A percentile compares a stretch with the other conserved stretches of the same genome.
phyloP scores from a whole-genome alignment of 2,329 filamentous ascomycete species.

The Fusarium buxicola region DNA sequence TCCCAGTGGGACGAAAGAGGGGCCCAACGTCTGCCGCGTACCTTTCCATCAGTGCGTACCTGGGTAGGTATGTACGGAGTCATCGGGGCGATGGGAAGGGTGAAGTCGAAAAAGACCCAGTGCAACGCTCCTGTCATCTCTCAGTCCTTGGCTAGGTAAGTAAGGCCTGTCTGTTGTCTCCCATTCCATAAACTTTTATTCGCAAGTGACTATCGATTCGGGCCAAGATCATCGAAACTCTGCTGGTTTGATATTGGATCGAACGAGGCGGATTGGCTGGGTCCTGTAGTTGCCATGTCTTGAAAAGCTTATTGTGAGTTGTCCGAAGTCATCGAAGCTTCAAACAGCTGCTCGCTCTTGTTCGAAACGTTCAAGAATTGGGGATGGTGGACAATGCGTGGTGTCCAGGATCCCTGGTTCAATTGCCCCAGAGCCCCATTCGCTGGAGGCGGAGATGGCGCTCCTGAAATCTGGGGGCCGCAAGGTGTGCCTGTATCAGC shows the following conservation, averaged over 20 bases:
- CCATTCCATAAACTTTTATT: background rate
- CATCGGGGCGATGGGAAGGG: background rate
- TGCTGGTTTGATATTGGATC: background rate
- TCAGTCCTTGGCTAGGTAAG: background rate
- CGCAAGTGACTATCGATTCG: background rate
- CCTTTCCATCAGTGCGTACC: conserved; percentile 2
- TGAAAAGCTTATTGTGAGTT: conserved; percentile 8
- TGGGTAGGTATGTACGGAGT: conserved; percentile 6
- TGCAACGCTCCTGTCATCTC: conserved; percentile 3
- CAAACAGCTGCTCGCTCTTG: conserved; percentile 8
- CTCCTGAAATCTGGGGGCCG: conserved; percentile 46
- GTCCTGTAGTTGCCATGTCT: conserved; percentile 14
- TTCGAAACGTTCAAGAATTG: conserved; percentile 16
- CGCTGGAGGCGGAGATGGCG: conserved; percentile 30
- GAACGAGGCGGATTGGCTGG: background rate
- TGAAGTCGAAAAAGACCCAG: background rate
- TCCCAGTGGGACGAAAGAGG: conserved; percentile 20
- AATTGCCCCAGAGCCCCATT: conserved; percentile 19
- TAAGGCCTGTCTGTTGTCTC: background rate
- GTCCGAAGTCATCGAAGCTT: conserved; percentile 9
- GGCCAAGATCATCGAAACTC: background rate
- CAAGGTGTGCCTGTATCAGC: conserved; percentile 36
- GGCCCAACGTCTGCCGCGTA: conserved; percentile 4
- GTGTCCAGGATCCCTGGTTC: conserved; percentile 21
- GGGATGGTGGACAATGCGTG: conserved; percentile 29